These are phyloP conservation scores for Vitis cinerea DNA, from an alignment of 164 flowering plant genomes.

Conservation along the genomic window DNA sequence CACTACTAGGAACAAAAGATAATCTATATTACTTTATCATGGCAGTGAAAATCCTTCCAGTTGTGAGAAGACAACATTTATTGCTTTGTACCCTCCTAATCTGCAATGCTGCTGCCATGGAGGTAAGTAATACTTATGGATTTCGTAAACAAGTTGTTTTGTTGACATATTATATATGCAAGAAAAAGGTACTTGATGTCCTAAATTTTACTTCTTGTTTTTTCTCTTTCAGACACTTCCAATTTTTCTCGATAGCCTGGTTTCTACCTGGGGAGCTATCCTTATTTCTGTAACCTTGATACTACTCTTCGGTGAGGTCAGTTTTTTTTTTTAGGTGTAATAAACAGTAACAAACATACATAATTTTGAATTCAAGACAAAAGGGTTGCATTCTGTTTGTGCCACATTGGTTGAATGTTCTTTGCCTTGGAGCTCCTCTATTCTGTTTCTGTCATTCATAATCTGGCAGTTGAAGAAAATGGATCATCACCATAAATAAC, in stretches of 20 bases:
- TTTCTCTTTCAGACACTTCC: slow-evolving; percentile 65
- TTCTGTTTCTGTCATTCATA: no score
- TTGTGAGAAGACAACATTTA: slow-evolving; percentile 72
- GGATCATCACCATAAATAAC: no score
- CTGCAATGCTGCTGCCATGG: slow-evolving; percentile 92
- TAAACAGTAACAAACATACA: no score
- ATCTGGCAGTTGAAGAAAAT: no score
- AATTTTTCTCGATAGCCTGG: slow-evolving; percentile 65
- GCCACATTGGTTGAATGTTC: no score
- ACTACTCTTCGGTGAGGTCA: slow-evolving; percentile 87
- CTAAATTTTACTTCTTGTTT: background rate
- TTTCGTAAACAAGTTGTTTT: no score
- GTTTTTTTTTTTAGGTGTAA: background rate
- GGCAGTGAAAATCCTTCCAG: slow-evolving; percentile 50
- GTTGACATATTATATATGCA: no score
- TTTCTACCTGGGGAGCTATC: slow-evolving; percentile 82
- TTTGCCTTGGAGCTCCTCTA: no score
- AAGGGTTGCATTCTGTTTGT: no score
- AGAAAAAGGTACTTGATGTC: background rate
- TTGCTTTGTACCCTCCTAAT: slow-evolving; percentile 78
- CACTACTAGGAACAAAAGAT: no score
- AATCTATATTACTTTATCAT: background rate
- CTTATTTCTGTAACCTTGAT: slow-evolving; percentile 81
- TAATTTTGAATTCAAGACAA: no score
- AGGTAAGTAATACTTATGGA: slow-evolving; percentile 40